Evolutionary conservation across 1,284 basidiomycete genomes (phyloP).

Genomic region (Ganoderma lucidum): DNA sequence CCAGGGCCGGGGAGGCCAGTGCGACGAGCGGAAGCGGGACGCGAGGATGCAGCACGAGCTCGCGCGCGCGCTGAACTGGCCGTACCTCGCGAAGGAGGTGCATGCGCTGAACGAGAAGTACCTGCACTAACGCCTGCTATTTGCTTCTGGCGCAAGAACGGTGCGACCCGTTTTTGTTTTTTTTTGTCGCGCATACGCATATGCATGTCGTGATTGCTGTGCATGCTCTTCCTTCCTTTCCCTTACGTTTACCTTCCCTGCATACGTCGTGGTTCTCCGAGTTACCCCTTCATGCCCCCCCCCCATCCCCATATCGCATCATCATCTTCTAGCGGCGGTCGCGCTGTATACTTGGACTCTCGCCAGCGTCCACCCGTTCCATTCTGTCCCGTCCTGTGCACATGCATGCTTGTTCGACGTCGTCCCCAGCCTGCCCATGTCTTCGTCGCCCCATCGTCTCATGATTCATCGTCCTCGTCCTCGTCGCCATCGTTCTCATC

Average conservation of each 20-base stretch:
- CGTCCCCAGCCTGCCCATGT: not conserved
- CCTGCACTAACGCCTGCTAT: slow-evolving; percentile 43
- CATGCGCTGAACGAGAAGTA: slow-evolving; percentile 85
- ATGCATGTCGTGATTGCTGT: not conserved
- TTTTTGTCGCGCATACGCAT: not conserved
- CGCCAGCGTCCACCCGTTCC: not conserved
- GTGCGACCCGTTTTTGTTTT: not conserved
- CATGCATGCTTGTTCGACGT: not conserved
- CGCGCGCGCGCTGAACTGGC: slow-evolving; percentile 76
- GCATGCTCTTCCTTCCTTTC: not conserved
- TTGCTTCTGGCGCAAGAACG: not conserved
- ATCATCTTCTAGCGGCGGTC: not conserved
- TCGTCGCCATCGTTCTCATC: not conserved
- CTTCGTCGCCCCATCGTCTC: slow-evolving; percentile 1
- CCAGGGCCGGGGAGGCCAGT: slow-evolving; percentile 22
- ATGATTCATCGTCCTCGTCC: not conserved
- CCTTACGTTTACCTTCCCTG: not conserved
- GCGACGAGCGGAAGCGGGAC: slow-evolving; percentile 41
- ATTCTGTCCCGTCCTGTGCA: not conserved
- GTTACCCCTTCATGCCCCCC: not conserved
- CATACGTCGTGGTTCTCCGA: not conserved
- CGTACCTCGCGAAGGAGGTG: slow-evolving; percentile 81
- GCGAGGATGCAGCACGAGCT: slow-evolving; percentile 61
- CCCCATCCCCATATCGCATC: not conserved
- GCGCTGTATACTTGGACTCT: slow-evolving; percentile 11